These are phyloP conservation scores for Schizopora paradoxa DNA, from an alignment of 1,284 basidiomycete genomes.

Conservation along the genomic window DNA sequence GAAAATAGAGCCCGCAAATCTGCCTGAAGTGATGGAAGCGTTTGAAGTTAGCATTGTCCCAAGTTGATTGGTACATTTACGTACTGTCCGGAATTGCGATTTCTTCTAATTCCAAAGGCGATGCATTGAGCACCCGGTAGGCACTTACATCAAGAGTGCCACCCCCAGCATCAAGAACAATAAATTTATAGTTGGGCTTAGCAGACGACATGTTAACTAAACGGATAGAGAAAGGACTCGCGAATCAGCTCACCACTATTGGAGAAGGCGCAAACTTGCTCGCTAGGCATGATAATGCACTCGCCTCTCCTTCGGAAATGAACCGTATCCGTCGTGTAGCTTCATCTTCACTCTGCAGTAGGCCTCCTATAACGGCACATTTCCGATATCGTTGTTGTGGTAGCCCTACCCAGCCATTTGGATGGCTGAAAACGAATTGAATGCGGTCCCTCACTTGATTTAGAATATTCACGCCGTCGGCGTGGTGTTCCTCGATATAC, in stretches of 20 bases:
- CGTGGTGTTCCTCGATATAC: slow-evolving; percentile 71
- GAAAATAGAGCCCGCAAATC: slow-evolving; percentile 75
- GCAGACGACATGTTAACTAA: background rate
- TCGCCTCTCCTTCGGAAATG: slow-evolving; percentile 73
- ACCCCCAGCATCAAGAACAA: slow-evolving; percentile 73
- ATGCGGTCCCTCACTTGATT: slow-evolving; percentile 54
- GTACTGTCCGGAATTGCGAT: slow-evolving; percentile 75
- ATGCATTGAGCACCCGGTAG: slow-evolving; percentile 60
- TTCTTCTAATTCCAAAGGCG: slow-evolving; percentile 72
- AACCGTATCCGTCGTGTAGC: slow-evolving; percentile 65
- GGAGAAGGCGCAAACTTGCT: too few species aligned
- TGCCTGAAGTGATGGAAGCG: slow-evolving; percentile 36
- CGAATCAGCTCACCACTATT: too few species aligned
- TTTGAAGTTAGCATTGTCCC: background rate
- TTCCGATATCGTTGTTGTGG: slow-evolving; percentile 72
- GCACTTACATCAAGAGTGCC: slow-evolving; percentile 75
- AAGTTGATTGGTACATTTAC: slow-evolving; percentile 22
- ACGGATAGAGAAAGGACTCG: too few species aligned
- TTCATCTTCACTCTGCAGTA: slow-evolving; percentile 64
- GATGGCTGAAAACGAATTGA: slow-evolving; percentile 69
- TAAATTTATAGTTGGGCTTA: slow-evolving; percentile 58
- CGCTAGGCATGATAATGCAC: slow-evolving; percentile 62
- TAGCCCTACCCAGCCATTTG: slow-evolving; percentile 77
- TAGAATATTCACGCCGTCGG: slow-evolving; percentile 61
- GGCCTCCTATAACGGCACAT: slow-evolving; percentile 57